These are phyloP conservation scores for Dendrocalamus sinicus DNA, from an alignment of 176 grass and related monocot genomes.

Conservation along the genomic window DNA sequence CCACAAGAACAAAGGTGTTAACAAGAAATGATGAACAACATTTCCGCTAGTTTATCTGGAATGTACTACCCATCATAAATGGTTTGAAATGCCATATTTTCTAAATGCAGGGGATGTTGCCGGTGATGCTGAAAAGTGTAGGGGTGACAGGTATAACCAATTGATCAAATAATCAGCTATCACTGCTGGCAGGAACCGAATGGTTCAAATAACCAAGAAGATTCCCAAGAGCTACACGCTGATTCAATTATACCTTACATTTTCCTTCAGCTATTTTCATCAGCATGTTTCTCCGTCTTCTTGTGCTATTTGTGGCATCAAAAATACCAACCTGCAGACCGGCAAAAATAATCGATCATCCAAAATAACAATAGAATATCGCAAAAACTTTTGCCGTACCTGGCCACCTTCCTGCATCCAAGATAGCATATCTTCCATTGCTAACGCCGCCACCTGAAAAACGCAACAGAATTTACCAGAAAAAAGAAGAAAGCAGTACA, in stretches of 20 bases:
- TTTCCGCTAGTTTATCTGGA: not conserved
- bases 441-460: conserved; percentile 86
- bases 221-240: not conserved
- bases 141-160: not conserved
- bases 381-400: conserved; percentile 49
- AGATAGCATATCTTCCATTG: conserved; percentile 97
- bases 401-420: conserved; percentile 98
- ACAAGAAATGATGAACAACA: conserved; percentile 24
- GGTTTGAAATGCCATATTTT: not conserved
- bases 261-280: conserved; percentile 98
- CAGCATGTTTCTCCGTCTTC: conserved; percentile 86
- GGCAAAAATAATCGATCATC: conserved; percentile 40
- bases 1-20: conserved; percentile 18
- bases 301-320: conserved; percentile 99
- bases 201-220: conserved; percentile 28
- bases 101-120: not conserved
- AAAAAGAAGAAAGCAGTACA: conserved; percentile 1
- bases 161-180: not conserved
- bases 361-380: not conserved
- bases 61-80: not conserved
- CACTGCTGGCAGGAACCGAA: conserved; percentile 16
- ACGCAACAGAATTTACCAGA: conserved; percentile 13
- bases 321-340: conserved; percentile 84
- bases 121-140: not conserved
- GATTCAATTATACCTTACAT: conserved; percentile 76